Evolutionary conservation across 805 yeast species (phyloP).

Genomic region (Cyberlindnera samutprakarnensis): DNA sequence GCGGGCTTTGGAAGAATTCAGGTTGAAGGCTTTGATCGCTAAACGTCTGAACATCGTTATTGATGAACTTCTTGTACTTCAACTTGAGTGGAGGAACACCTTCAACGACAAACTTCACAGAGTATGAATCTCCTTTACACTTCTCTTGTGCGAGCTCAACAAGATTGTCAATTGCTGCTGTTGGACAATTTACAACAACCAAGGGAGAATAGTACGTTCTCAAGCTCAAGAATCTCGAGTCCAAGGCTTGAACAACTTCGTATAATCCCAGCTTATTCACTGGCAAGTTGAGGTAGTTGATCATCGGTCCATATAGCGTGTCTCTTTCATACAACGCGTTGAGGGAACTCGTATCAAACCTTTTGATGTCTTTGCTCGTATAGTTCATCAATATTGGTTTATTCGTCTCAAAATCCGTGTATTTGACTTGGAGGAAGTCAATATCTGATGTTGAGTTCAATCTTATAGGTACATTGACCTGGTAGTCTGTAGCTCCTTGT

Average conservation of each 20-base stretch:
- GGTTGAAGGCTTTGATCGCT: constrained; percentile 43
- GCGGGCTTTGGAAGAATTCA: constrained; percentile 43
- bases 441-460: constrained; percentile 76
- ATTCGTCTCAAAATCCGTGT: constrained; percentile 47
- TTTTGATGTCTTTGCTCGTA: constrained; percentile 48
- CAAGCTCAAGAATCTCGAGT: constrained; percentile 53
- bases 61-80: constrained; percentile 41
- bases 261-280: constrained; percentile 70
- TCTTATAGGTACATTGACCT: constrained; percentile 56
- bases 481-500: constrained; percentile 21
- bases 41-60: constrained; percentile 26
- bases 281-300: constrained; percentile 60
- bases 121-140: constrained; percentile 58
- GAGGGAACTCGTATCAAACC: constrained; percentile 19
- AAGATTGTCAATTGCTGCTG: constrained; percentile 43
- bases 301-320: constrained; percentile 21
- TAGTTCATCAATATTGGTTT: constrained; percentile 41
- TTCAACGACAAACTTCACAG: constrained; percentile 42
- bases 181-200: constrained; percentile 71
- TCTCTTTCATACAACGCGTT: constrained; percentile 20
- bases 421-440: constrained; percentile 56
- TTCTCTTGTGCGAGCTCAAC: constrained; percentile 30
- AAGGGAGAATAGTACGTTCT: constrained; percentile 56
- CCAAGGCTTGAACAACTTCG: constrained; percentile 58
- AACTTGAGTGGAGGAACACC: constrained; percentile 79